Base-by-base conservation (phyloP, 2,329 filamentous ascomycete species). In the Phialemoniopsis sp. region DNA sequence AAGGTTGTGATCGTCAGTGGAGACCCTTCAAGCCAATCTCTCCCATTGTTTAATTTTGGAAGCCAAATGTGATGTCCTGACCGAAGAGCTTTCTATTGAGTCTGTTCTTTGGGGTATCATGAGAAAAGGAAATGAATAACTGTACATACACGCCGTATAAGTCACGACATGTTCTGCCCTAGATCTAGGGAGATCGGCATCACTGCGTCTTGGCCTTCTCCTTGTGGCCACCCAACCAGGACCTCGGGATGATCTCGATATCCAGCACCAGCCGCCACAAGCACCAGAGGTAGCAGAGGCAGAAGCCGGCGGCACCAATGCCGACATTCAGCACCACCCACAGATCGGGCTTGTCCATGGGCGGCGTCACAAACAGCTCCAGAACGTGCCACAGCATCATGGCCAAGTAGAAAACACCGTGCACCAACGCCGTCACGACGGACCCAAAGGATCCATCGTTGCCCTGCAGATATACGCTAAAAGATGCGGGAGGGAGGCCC, bases 261-360 rank as follows among this genome's bases (percentile, higher is more conserved):
- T 85, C 79, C 14, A 67, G 57, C 3, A 79, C 53, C 38, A 87
- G 57, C 40, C 78, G 84, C 75, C 80, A 85, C 45, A 93, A 62
- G 60, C 90, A 96, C 93, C 93, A 98, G 8, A 93, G 55, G 59
- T 96, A 97, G 61, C 89, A 94, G 28, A 95, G 65, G 0, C 78
- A 78, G 58, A 97, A 98, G 0, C 89, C 93, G 4, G 78, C 82
- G 16, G 87, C 87, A 8, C 93, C 93, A 16, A 97, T 64, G 14
- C 89, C 80, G 8, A 93, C 89, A 54, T 98, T 98, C 12, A 82
- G 76, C 3, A 98, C 90, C 4, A 94, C 83, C 91, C 91, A 98
- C 2, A 98, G 67, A 65, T 98, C 93, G 1, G 93, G 93, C 63
- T 95, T 96, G 42, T 76, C 72, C 0, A 67, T 51, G 5, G 91